Evolutionary conservation across 2,329 filamentous ascomycete genomes (phyloP).

Genomic region (Alternaria incomplexa): DNA sequence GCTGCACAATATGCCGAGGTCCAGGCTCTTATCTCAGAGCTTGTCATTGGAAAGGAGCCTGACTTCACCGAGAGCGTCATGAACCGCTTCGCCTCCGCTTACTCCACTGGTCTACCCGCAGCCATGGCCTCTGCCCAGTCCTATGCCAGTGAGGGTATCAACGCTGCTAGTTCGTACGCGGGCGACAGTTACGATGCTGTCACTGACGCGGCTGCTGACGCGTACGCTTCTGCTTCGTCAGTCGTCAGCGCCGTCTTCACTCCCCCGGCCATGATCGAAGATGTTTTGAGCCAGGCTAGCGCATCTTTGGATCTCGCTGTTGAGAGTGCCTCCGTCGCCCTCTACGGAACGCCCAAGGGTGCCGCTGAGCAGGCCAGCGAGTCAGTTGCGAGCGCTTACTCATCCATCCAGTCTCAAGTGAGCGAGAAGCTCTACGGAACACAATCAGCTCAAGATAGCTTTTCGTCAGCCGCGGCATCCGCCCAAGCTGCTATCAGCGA

Average conservation of each 20-base stretch:
- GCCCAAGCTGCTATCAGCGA: constrained; percentile 62
- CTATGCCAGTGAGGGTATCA: constrained; percentile 54
- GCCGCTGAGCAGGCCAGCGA: constrained; percentile 61
- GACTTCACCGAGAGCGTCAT: constrained; percentile 83
- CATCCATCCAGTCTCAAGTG: constrained; percentile 56
- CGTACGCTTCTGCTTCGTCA: constrained; percentile 55
- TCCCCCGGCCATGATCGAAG: constrained; percentile 63
- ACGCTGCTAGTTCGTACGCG: constrained; percentile 58
- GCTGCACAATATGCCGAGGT: constrained; percentile 72
- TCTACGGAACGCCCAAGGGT: constrained; percentile 64
- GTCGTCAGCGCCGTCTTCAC: constrained; percentile 60
- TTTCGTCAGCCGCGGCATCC: constrained; percentile 61
- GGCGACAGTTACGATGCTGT: constrained; percentile 53
- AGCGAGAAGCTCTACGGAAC: constrained; percentile 64
- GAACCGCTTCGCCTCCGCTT: constrained; percentile 72
- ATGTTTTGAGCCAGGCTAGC: constrained; percentile 62
- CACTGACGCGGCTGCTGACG: constrained; percentile 60
- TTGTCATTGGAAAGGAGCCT: constrained; percentile 78
- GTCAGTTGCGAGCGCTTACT: constrained; percentile 60
- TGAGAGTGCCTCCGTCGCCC: constrained; percentile 62
- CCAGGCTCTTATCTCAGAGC: constrained; percentile 74
- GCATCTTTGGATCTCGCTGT: constrained; percentile 65
- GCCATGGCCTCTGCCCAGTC: constrained; percentile 61
- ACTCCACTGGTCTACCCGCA: constrained; percentile 69
- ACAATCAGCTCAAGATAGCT: constrained; percentile 59